Evolutionary conservation across 495 filamentous ascomycete genomes (phyloP), one percentile per base, ranked within the genome.

Genomic region (Polyplosphaeria fusca): DNA sequence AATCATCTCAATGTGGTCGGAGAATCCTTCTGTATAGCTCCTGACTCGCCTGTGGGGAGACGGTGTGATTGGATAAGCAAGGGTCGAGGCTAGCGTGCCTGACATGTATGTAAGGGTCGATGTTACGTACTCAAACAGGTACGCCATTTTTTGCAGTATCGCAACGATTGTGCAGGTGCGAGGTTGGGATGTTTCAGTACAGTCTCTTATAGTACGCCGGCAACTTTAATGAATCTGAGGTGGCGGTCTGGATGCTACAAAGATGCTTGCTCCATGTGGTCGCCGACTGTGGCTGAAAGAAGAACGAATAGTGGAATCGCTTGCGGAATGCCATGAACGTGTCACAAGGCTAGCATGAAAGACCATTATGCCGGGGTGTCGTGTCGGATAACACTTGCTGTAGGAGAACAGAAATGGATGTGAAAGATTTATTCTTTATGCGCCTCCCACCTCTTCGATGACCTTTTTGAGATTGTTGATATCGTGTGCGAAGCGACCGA

Each of bases 401-500:
- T n/a, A n/a, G n/a, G n/a, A n/a, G n/a, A n/a, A n/a, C n/a, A n/a
- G n/a, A n/a, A n/a, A n/a, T n/a, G n/a, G n/a, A n/a, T n/a, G n/a
- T n/a, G n/a, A n/a, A n/a, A n/a, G n/a, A n/a, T n/a, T n/a, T n/a
- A n/a, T n/a, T n/a, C n/a, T 27, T 26, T 48, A 65, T 2, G 57
- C 51, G 20, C 35, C 62, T 9, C 62, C 57, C 5, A 94, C 81
- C 67, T 94, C 89, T 16, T 73, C 57, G 20, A 91, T 81, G 16
- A 89, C 85, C 68, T 77, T 77, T 50, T 76, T 75, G 50, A 92
- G 82, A 32, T 82, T 81, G 22, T 78, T 76, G 14, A 84, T 74
- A 57, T 91, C 82, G 70, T 94, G 89, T 47, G 82, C 89, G 68
- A 94, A 92, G 35, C 89, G 65, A 0, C 89, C 89, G 44, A 94